Percentiles rank a stretch among this genome's conserved stretches.
These are phyloP conservation scores for Calonectria pseudoreteaudii DNA, from an alignment of 2,329 filamentous ascomycete genomes.

Conservation along the genomic window DNA sequence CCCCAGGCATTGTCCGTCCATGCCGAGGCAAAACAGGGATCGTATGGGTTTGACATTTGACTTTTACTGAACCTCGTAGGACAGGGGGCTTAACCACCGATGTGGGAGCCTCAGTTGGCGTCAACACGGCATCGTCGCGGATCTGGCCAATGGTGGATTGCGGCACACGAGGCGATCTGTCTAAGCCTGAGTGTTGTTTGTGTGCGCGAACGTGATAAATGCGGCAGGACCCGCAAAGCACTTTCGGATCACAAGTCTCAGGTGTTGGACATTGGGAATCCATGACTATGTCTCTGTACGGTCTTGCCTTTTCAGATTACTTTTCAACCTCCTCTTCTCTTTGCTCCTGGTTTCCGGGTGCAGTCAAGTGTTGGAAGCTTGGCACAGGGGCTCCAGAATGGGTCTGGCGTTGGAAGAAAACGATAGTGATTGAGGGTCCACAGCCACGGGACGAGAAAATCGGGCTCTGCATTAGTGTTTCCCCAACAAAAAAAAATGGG, in stretches of 20 bases:
- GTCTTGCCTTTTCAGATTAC: not conserved
- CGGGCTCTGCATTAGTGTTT: constrained; percentile 42
- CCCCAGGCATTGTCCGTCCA: not conserved
- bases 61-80: not conserved
- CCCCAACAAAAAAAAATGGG: constrained; percentile 46
- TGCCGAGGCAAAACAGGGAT: constrained; percentile 13
- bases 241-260: not conserved
- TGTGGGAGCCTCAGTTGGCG: not conserved
- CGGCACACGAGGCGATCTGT: constrained; percentile 5
- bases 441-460: constrained; percentile 33
- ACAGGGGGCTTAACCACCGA: not conserved
- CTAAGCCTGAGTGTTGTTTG: not conserved
- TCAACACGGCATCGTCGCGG: not conserved
- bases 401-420: not conserved
- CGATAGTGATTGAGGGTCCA: constrained; percentile 18
- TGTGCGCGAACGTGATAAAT: not conserved
- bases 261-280: not conserved
- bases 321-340: not conserved
- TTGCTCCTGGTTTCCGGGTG: not conserved
- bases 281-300: not conserved
- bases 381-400: not conserved
- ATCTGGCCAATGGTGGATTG: constrained; percentile 18
- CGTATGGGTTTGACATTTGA: not conserved
- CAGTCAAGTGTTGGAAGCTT: not conserved
- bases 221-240: too few species aligned